phyloP scores from a whole-genome alignment of 306 rosid species.

The Neltuma alba region DNA sequence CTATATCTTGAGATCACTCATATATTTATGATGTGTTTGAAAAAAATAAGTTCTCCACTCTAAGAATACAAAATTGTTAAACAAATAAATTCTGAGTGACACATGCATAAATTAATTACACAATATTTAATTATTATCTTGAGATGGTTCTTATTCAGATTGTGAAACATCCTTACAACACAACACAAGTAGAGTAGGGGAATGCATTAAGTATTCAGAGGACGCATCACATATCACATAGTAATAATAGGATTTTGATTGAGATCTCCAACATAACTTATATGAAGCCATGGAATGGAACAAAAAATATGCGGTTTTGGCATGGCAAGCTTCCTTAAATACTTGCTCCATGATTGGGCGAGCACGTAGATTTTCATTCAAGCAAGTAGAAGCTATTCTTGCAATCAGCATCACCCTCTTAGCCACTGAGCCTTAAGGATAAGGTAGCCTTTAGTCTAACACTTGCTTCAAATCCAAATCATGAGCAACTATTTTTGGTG shows the following conservation, averaged over 20 bases:
- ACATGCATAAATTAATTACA: not conserved
- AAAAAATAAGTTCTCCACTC: too few relatives aligned
- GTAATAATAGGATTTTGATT: not conserved
- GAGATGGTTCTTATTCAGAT: not conserved
- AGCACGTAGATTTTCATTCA: constrained; percentile 22
- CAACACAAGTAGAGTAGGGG: not conserved
- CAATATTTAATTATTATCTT: too few relatives aligned
- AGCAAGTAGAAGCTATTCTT: constrained; percentile 28
- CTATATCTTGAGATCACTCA: too few relatives aligned
- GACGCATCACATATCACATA: not conserved
- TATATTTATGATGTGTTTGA: too few relatives aligned
- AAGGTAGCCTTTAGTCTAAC: constrained; percentile 28
- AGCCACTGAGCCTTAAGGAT: not conserved
- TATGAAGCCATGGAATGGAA: not conserved
- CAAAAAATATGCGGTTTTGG: not conserved
- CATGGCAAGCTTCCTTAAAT: constrained; percentile 21
- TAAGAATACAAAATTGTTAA: too few relatives aligned
- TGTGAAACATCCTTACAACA: not conserved
- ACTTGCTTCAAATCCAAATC: constrained; percentile 25
- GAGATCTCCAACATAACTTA: not conserved
- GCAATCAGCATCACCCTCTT: constrained; percentile 26
- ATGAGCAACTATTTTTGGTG: not conserved
- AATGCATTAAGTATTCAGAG: not conserved
- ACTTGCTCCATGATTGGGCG: constrained; percentile 40
- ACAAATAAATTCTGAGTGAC: too few relatives aligned